phyloP scores from a whole-genome alignment of 257 asterid species.

The Scutellaria barbata region DNA sequence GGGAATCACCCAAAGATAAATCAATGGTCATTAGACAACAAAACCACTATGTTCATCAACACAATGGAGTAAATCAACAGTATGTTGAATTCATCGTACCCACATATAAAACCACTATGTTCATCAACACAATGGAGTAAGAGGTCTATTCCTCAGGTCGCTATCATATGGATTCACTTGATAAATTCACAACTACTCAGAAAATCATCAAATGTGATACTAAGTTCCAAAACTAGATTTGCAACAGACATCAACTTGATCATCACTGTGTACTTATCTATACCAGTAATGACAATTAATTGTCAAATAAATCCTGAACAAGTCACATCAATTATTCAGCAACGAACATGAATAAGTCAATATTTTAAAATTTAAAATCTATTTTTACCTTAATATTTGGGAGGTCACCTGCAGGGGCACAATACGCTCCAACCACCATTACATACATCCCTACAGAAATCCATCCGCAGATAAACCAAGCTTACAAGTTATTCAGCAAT shows the following conservation, averaged over 20 bases:
- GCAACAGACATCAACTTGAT: slow-evolving; percentile 14
- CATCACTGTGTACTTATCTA: slow-evolving; percentile 14
- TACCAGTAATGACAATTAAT: background rate
- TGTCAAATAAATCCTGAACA: background rate
- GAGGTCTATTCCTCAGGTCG: background rate
- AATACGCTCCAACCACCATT: slow-evolving; percentile 87
- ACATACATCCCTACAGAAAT: slow-evolving; percentile 67
- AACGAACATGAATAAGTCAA: slow-evolving; percentile 4
- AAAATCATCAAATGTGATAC: background rate
- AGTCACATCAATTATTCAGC: slow-evolving; percentile 17
- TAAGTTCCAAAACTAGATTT: slow-evolving; percentile 2
- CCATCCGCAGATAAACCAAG: background rate
- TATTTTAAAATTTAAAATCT: background rate
- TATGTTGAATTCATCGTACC: background rate
- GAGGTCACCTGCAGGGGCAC: slow-evolving; percentile 44
- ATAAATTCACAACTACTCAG: background rate
- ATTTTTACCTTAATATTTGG: slow-evolving; percentile 64
- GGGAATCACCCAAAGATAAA: background rate
- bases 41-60: background rate
- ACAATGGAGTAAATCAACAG: background rate
- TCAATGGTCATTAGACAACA: background rate
- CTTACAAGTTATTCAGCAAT: background rate
- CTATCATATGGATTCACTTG: background rate
- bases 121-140: too few species aligned
- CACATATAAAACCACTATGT: background rate